Evolutionary conservation across 192 early-diverging fungal genomes (phyloP).

Genomic region (Coemansia sp.): DNA sequence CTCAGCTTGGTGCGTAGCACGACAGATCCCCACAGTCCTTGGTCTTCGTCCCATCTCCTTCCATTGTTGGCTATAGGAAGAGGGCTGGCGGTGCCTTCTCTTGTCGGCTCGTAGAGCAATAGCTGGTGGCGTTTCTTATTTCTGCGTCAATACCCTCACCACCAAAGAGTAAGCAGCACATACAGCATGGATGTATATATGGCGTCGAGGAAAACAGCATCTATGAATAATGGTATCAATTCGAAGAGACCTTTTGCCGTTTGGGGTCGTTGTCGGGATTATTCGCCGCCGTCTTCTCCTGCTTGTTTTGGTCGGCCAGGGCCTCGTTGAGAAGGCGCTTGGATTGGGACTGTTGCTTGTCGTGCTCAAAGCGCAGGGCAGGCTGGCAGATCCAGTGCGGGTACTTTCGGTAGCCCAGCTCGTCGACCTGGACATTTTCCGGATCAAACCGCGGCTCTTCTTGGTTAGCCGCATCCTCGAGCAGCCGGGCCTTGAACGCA

Average conservation of each 20-base stretch:
- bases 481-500: slow-evolving; percentile 47
- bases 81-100: too few relatives aligned
- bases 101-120: too few relatives aligned
- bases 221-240: too few relatives aligned
- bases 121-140: too few relatives aligned
- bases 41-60: too few relatives aligned
- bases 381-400: slow-evolving; percentile 59
- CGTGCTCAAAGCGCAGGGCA: slow-evolving; percentile 50
- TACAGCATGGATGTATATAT: too few relatives aligned
- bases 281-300: not conserved
- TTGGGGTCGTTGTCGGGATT: not conserved
- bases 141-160: too few relatives aligned
- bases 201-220: too few relatives aligned
- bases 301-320: not conserved
- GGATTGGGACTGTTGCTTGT: slow-evolving; percentile 37
- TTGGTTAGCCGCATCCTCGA: slow-evolving; percentile 9
- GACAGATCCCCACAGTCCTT: too few relatives aligned
- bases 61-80: too few relatives aligned
- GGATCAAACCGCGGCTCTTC: slow-evolving; percentile 23
- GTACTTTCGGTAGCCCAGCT: slow-evolving; percentile 51
- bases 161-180: too few relatives aligned
- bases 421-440: slow-evolving; percentile 16
- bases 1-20: too few relatives aligned
- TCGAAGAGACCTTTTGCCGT: slow-evolving; percentile 9
- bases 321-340: slow-evolving; percentile 44